phyloP scores from a whole-genome alignment of 179 eudicot genomes.

The Beta macrorhiza region DNA sequence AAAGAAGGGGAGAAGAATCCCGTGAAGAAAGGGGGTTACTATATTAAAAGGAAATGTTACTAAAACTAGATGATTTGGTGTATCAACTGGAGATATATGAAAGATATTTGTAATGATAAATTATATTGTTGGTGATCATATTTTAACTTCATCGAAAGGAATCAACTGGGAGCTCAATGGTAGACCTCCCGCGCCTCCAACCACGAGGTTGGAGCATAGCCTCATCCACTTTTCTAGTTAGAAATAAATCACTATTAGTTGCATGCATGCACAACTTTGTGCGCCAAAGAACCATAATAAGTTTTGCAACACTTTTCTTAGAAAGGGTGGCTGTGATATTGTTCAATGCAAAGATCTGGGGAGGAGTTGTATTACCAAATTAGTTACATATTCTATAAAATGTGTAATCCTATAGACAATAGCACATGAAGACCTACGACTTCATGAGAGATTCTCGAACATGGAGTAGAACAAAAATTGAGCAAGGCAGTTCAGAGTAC shows the following conservation, averaged over 20 bases:
- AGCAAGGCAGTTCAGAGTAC: too few species aligned
- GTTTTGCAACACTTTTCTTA: too few species aligned
- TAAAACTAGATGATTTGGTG: conserved; percentile 17
- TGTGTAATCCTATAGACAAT: background rate
- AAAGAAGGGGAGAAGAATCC: background rate
- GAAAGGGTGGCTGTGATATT: background rate
- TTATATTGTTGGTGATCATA: background rate
- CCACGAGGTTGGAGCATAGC: background rate
- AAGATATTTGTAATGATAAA: background rate
- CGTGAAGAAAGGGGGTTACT: conserved; percentile 14
- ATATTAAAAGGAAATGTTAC: conserved; percentile 17
- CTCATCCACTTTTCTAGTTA: background rate
- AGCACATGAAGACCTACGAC: background rate
- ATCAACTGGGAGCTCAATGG: background rate
- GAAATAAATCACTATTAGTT: too few species aligned
- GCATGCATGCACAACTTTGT: background rate
- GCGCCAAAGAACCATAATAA: background rate
- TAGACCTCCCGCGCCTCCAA: background rate
- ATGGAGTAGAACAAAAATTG: too few species aligned
- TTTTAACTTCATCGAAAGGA: background rate
- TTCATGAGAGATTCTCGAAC: background rate
- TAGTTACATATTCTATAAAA: too few species aligned
- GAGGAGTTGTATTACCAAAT: background rate
- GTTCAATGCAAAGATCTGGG: background rate
- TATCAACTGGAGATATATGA: conserved; percentile 9